phyloP scores from a whole-genome alignment of 2,329 filamentous ascomycete genomes.

The Coccinonectria pachysandricola region DNA sequence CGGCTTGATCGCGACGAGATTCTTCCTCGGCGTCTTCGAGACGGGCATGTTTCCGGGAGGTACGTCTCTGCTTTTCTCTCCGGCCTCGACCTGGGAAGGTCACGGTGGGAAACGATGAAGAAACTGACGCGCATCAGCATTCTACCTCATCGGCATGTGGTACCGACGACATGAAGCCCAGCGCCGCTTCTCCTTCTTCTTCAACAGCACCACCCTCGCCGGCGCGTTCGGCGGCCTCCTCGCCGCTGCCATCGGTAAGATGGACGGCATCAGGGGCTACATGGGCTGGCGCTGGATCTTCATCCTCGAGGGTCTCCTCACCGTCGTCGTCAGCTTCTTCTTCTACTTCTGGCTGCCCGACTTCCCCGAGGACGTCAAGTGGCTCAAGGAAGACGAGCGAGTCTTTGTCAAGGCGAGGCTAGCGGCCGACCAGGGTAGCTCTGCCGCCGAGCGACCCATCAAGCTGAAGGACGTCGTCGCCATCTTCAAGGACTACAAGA shows the following conservation, averaged over 20 bases:
- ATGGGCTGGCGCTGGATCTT: slow-evolving; percentile 75
- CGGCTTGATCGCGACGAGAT: slow-evolving; percentile 68
- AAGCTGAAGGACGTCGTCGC: slow-evolving; percentile 46
- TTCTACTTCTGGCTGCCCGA: slow-evolving; percentile 63
- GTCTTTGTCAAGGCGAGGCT: slow-evolving; percentile 56
- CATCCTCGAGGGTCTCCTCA: slow-evolving; percentile 62
- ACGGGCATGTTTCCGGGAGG: slow-evolving; percentile 56
- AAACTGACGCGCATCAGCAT: no score
- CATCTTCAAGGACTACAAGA: slow-evolving; percentile 64
- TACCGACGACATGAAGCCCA: slow-evolving; percentile 83
- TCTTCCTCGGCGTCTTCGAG: slow-evolving; percentile 74
- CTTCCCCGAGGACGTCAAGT: slow-evolving; percentile 66
- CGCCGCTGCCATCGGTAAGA: slow-evolving; percentile 80
- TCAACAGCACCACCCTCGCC: slow-evolving; percentile 68
- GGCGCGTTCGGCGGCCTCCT: slow-evolving; percentile 81
- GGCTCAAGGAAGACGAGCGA: slow-evolving; percentile 61
- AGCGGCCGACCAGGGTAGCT: slow-evolving; percentile 56
- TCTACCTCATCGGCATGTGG: slow-evolving; percentile 78
- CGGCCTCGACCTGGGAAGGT: no score
- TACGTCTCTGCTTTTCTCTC: slow-evolving; percentile 14
- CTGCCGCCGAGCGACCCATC: slow-evolving; percentile 52
- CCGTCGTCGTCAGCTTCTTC: slow-evolving; percentile 47
- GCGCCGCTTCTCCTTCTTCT: slow-evolving; percentile 89
- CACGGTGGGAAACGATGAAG: no score
- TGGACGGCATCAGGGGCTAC: slow-evolving; percentile 62